phyloP scores from a whole-genome alignment of 805 yeast genomes.

The Teunomyces atbi region DNA sequence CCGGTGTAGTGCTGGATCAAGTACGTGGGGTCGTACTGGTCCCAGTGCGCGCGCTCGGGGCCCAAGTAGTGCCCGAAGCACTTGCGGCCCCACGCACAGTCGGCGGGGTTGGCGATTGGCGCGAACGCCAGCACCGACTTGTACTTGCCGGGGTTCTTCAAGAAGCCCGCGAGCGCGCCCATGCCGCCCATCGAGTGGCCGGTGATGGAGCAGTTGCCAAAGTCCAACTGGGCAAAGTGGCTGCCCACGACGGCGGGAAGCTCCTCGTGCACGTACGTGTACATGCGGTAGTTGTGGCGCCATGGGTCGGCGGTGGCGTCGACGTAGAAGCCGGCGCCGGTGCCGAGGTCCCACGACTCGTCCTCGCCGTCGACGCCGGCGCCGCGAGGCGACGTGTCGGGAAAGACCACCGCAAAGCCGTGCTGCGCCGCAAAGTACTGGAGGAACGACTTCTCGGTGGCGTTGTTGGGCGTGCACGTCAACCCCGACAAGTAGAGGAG shows the following conservation, averaged over 20 bases:
- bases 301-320: conserved; percentile 78
- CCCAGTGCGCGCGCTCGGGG: conserved; percentile 58
- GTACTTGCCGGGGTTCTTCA: conserved; percentile 70
- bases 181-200: conserved; percentile 99
- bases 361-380: conserved; percentile 73
- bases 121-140: conserved; percentile 86
- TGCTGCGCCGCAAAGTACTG: conserved; percentile 75
- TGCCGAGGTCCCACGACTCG: conserved; percentile 86
- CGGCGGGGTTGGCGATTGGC: conserved; percentile 80
- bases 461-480: conserved; percentile 92
- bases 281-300: conserved; percentile 78
- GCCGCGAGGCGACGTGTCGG: conserved; percentile 97
- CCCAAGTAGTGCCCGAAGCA: conserved; percentile 81
- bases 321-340: conserved; percentile 93
- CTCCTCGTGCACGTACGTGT: conserved; percentile 75
- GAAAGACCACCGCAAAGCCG: conserved; percentile 87
- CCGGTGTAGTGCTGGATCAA: conserved; percentile 53
- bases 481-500: conserved; percentile 81
- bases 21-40: conserved; percentile 78
- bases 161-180: conserved; percentile 73
- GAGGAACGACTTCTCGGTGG: conserved; percentile 88
- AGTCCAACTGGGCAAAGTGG: conserved; percentile 53
- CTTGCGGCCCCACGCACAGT: conserved; percentile 85
- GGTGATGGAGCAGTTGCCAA: conserved; percentile 66
- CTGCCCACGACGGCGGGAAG: conserved; percentile 52